Base-by-base conservation (phyloP, 2,329 filamentous ascomycete species). In the Pseudogymnoascus sp. region DNA sequence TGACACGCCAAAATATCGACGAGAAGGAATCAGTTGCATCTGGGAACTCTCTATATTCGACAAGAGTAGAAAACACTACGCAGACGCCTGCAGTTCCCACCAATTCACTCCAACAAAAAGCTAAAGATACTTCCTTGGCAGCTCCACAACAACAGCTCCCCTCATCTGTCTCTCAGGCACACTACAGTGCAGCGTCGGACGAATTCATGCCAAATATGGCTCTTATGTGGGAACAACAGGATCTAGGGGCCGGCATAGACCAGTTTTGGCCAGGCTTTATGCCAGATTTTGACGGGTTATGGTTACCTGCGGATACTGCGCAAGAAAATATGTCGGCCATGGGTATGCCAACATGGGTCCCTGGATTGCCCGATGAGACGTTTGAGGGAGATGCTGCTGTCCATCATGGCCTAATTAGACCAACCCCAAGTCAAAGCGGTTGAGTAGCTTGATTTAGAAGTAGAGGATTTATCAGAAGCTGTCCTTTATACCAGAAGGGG, bases 1-100 rank as follows among this genome's bases (percentile, higher is more conserved):
- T 70, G 64, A 68, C 69, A 1, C 65, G 69, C 12, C 69, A 68
- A 59, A 65, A 66, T 8, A 68, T 70, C 9, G 66, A 67, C 2
- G 69, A 70, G 60, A 42, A 66, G 58, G 68, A 70, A 52, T 68
- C 67, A 5, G 67, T 67, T 10, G 68, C 70, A 55, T 4, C 65
- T 61, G 7, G 55, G 55, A 33, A 64, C 59, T 9, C 61, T 62
- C 2, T 63, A 52, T 33, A 60, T 18, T 39, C 15, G 12, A n/a
- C 21, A n/a, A 60, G 58, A 8, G 21, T 39, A 27, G 48, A 62
- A 12, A 15, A 61, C 13, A 60, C 55, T 13, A 63, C 15, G 5
- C 58, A 35, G 40, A 27, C 21, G 35, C n/a, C 36, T 12, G 18
- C 25, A 15, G 12, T 29, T 39, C 13, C 15, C 21, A 39, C 35